Percentiles rank a stretch among this genome's conserved stretches.
These are phyloP conservation scores for Aspergillus bertholletiae DNA, from an alignment of 495 filamentous ascomycete species.

Conservation along the genomic window DNA sequence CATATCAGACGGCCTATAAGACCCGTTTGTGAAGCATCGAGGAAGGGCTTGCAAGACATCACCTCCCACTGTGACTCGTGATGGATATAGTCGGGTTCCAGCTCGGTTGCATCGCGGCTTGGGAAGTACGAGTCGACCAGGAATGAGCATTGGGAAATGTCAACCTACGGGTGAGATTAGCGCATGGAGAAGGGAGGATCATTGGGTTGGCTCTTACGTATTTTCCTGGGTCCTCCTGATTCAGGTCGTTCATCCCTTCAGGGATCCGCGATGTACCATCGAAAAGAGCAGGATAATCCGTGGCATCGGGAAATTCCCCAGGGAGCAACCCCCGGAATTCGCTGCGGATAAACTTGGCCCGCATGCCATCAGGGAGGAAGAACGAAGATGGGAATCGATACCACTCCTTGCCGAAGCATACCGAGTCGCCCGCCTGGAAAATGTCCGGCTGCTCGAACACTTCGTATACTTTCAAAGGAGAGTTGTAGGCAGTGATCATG, in stretches of 20 bases:
- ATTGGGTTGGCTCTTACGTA: conserved; percentile 54
- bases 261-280: conserved; percentile 78
- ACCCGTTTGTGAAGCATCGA: conserved; percentile 73
- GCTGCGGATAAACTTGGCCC: conserved; percentile 82
- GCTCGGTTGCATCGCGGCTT: conserved; percentile 43
- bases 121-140: conserved; percentile 85
- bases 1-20: conserved; percentile 77
- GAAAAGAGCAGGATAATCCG: conserved; percentile 57
- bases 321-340: conserved; percentile 88
- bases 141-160: conserved; percentile 72
- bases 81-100: conserved; percentile 72
- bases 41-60: conserved; percentile 69
- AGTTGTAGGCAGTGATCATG: conserved; percentile 78
- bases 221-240: conserved; percentile 82
- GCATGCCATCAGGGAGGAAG: conserved; percentile 74
- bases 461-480: conserved; percentile 74
- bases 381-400: conserved; percentile 96
- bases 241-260: conserved; percentile 87
- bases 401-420: conserved; percentile 98
- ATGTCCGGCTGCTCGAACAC: conserved; percentile 48
- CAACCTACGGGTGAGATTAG: conserved; percentile 45
- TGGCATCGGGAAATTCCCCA: conserved; percentile 79
- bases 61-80: conserved; percentile 70
- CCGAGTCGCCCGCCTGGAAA: conserved; percentile 54
- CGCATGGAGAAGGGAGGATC: background rate